Evolutionary conservation across 495 filamentous ascomycete species (phyloP).

Genomic region (Penicillium malachiteum): DNA sequence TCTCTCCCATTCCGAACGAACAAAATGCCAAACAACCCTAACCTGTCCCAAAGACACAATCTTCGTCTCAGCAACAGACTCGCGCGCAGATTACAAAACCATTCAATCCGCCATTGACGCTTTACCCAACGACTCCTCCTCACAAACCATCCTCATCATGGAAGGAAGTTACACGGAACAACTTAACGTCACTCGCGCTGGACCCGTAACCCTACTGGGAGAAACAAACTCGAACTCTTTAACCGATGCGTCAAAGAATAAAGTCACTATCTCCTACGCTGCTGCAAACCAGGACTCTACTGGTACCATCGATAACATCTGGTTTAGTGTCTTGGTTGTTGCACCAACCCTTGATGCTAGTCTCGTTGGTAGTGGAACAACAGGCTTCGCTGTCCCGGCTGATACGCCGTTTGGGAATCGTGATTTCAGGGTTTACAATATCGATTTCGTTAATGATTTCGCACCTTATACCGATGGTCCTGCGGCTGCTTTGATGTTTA

Average conservation of each 20-base stretch:
- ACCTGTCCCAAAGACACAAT: constrained; percentile 52
- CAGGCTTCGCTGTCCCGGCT: constrained; percentile 53
- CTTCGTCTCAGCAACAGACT: constrained; percentile 40
- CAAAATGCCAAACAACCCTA: constrained; percentile 20
- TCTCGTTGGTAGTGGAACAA: constrained; percentile 55
- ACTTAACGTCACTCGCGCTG: constrained; percentile 58
- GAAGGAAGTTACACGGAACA: constrained; percentile 58
- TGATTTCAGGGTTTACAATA: constrained; percentile 59
- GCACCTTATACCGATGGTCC: constrained; percentile 52
- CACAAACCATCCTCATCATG: constrained; percentile 54
- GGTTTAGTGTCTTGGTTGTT: constrained; percentile 53
- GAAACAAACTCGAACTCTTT: constrained; percentile 41
- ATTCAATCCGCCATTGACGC: constrained; percentile 55
- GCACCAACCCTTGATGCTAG: constrained; percentile 56
- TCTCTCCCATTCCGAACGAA: not conserved
- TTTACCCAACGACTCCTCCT: constrained; percentile 49
- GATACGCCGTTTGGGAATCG: constrained; percentile 57
- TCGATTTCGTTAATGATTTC: constrained; percentile 59
- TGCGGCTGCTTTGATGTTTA: constrained; percentile 53
- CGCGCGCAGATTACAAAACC: constrained; percentile 41
- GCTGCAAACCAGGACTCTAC: constrained; percentile 47
- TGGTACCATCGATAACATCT: constrained; percentile 54
- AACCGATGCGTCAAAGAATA: constrained; percentile 38
- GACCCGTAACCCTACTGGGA: constrained; percentile 55
- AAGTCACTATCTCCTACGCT: constrained; percentile 50